phyloP scores from a whole-genome alignment of 345 rosid genomes.

The Eucalyptus erythrocorys region DNA sequence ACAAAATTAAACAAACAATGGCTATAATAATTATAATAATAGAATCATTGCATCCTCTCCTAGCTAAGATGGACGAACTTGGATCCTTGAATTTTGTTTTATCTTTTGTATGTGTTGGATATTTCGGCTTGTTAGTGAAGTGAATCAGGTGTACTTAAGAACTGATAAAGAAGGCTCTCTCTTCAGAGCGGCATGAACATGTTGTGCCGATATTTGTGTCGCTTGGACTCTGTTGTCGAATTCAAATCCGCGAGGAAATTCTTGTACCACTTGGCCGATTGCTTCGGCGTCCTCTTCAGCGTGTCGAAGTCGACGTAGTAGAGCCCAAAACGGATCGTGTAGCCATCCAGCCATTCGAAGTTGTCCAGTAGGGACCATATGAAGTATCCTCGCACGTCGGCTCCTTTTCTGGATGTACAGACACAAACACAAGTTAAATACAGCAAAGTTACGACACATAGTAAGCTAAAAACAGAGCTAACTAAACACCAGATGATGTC shows the following conservation, averaged over 20 bases:
- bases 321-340: neutral
- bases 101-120: neutral
- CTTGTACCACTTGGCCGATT: neutral
- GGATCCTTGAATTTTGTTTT: neutral
- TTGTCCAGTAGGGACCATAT: conserved; percentile 4
- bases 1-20: neutral
- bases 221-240: neutral
- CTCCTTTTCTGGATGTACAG: neutral
- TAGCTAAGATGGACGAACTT: neutral
- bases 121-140: neutral
- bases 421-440: neutral
- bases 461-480: neutral
- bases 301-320: neutral
- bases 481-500: neutral
- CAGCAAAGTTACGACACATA: neutral
- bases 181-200: neutral
- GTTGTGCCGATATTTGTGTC: neutral
- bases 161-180: neutral
- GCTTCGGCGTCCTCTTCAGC: neutral
- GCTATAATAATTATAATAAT: neutral
- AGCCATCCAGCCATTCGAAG: neutral
- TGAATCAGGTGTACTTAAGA: neutral
- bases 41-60: neutral
- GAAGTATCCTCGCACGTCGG: conserved; percentile 3
- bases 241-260: neutral